A percentile compares a stretch with the other conserved stretches of the same genome.
Conservation (phyloP, 768 basidiomycete species). For the Lepiota subincarnata region DNA sequence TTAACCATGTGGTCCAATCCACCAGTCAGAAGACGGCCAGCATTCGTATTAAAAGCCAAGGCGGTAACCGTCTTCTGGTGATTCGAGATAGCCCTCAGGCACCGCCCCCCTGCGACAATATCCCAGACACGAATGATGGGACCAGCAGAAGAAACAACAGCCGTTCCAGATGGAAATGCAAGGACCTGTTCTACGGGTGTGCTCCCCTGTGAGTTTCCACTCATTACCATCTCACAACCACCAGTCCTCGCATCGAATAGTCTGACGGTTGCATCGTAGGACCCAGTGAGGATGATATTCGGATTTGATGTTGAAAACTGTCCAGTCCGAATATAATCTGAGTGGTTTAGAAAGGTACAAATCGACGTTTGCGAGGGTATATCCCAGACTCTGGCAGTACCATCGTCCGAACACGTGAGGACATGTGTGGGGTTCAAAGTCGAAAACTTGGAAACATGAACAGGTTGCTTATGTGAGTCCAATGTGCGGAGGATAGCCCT, state of each 20-base stretch:
- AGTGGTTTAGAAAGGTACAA: constrained; percentile 78
- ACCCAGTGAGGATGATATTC: constrained; percentile 83
- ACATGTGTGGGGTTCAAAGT: constrained; percentile 74
- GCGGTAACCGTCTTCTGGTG: constrained; percentile 98
- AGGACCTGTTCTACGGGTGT: constrained; percentile 89
- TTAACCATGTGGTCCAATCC: constrained; percentile 98
- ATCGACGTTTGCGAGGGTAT: constrained; percentile 83
- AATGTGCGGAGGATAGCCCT: constrained; percentile 91
- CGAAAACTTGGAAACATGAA: constrained; percentile 93
- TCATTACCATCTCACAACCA: constrained; percentile 81
- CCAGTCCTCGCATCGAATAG: constrained; percentile 86
- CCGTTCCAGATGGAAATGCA: constrained; percentile 86
- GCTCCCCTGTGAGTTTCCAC: constrained; percentile 32
- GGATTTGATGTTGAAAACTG: constrained; percentile 82
- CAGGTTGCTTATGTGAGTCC: constrained; percentile 92
- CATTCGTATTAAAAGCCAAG: constrained; percentile 72
- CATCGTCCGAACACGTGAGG: constrained; percentile 95
- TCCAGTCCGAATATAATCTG: constrained; percentile 95
- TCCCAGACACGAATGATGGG: constrained; percentile 96
- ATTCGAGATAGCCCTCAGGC: constrained; percentile 88
- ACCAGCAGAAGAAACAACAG: constrained; percentile 82
- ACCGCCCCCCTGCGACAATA: constrained; percentile 84
- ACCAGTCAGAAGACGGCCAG: constrained; percentile 81
- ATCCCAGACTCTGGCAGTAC: constrained; percentile 92
- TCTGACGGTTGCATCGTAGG: constrained; percentile 89